Evolutionary conservation across 345 rosid genomes (phyloP).

Genomic region (Salix viminalis): DNA sequence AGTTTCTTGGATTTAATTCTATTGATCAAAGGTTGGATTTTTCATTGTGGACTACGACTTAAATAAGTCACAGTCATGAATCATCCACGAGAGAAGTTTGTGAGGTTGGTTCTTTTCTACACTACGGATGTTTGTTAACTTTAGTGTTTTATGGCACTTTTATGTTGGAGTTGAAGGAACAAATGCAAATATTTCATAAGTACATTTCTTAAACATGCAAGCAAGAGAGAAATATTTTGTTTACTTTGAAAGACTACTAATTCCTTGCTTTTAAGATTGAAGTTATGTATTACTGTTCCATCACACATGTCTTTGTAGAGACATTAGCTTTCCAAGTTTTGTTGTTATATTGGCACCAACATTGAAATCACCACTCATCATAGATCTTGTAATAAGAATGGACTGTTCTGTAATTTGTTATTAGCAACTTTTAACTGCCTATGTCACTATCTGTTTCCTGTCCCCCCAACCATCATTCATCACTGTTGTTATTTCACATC

Average conservation of each 20-base stretch:
- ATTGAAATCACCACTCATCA: not conserved
- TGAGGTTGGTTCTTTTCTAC: constrained; percentile 38
- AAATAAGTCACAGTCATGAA: constrained; percentile 32
- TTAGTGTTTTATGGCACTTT: not conserved
- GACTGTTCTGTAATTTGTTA: not conserved
- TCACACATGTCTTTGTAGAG: not conserved
- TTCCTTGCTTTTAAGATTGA: not conserved
- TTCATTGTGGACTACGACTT: not conserved
- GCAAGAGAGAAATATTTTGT: not conserved
- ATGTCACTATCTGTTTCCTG: not conserved
- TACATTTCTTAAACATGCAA: not conserved
- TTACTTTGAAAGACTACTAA: not conserved
- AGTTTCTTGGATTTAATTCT: not conserved
- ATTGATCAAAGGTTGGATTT: constrained; percentile 10
- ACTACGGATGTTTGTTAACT: not conserved
- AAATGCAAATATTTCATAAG: not conserved
- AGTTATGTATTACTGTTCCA: not conserved
- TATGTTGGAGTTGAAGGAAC: not conserved
- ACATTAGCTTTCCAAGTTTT: not conserved
- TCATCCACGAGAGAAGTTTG: constrained; percentile 53
- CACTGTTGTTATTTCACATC: not conserved
- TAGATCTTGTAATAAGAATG: not conserved
- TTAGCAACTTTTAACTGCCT: not conserved
- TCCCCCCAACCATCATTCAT: not conserved
- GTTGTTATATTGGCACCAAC: not conserved